phyloP scores from a whole-genome alignment of 495 filamentous ascomycete species.

The Aspergillus asperescens region DNA sequence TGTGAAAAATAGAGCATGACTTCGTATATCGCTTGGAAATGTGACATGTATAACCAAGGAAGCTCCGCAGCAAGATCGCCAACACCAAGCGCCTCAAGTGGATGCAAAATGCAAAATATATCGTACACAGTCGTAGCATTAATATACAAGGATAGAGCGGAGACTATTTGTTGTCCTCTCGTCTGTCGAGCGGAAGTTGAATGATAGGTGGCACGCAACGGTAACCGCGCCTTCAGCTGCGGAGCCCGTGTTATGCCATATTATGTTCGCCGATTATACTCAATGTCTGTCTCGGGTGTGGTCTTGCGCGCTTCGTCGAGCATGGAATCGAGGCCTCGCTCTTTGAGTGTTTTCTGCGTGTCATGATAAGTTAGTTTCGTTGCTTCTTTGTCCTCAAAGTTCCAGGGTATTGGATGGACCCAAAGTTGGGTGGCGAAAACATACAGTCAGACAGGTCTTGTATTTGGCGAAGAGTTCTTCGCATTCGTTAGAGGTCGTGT shows the following conservation, averaged over 20 bases:
- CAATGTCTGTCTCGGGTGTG: constrained; percentile 72
- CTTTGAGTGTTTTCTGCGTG: constrained; percentile 68
- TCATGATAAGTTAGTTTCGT: constrained; percentile 8
- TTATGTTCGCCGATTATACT: constrained; percentile 52
- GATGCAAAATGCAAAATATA: constrained; percentile 10
- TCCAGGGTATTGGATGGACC: not conserved
- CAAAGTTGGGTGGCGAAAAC: constrained; percentile 20
- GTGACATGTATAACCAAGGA: not conserved
- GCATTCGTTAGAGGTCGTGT: constrained; percentile 76
- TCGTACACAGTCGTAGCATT: constrained; percentile 6
- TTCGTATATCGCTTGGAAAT: not conserved
- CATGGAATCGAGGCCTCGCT: constrained; percentile 80
- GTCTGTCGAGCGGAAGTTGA: not conserved
- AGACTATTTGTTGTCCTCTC: not conserved
- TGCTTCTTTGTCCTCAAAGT: not conserved
- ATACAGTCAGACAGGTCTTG: constrained; percentile 71
- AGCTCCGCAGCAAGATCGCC: not conserved
- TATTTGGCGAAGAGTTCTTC: constrained; percentile 79
- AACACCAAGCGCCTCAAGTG: not conserved
- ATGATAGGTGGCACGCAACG: not conserved
- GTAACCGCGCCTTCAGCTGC: too few species aligned
- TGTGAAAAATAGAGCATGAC: not conserved
- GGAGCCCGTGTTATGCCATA: not conserved
- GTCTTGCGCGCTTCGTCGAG: constrained; percentile 78
- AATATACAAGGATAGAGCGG: not conserved